Percentiles rank a stretch among this genome's conserved stretches.
phyloP scores from a whole-genome alignment of 345 rosid genomes.

The Citrus maxima region DNA sequence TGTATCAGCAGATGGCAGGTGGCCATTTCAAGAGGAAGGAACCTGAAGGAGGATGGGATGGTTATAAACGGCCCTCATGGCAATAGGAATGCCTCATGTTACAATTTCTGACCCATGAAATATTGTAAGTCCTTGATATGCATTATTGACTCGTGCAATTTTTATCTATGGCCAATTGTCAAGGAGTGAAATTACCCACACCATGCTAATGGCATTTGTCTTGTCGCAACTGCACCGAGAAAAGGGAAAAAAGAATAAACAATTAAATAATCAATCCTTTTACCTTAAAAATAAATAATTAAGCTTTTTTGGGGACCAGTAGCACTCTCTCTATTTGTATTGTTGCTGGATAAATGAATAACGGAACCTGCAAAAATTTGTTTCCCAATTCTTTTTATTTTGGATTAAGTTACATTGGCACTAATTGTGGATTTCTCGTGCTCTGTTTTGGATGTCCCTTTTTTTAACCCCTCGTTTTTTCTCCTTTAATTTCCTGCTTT shows the following conservation, averaged over 20 bases:
- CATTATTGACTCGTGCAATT: background rate
- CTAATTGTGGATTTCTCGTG: background rate
- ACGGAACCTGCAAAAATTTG: background rate
- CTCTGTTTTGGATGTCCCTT: background rate
- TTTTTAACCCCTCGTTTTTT: too few species aligned
- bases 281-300: background rate
- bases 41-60: slow-evolving; percentile 93
- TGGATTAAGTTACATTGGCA: background rate
- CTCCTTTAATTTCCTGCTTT: background rate
- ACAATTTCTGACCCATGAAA: slow-evolving; percentile 25
- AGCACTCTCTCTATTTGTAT: background rate
- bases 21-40: slow-evolving; percentile 78
- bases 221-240: background rate
- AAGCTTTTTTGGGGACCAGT: background rate
- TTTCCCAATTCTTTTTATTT: background rate
- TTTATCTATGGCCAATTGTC: background rate
- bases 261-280: background rate
- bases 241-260: background rate
- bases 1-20: slow-evolving; percentile 60
- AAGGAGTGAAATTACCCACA: background rate
- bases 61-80: slow-evolving; percentile 76
- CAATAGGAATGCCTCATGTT: slow-evolving; percentile 44
- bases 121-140: slow-evolving; percentile 37
- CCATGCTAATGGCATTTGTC: background rate
- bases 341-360: background rate